Percentiles rank a stretch among this genome's conserved stretches.
Conservation (phyloP, 176 grass and related monocot species). For the Tuctoria greenei region DNA sequence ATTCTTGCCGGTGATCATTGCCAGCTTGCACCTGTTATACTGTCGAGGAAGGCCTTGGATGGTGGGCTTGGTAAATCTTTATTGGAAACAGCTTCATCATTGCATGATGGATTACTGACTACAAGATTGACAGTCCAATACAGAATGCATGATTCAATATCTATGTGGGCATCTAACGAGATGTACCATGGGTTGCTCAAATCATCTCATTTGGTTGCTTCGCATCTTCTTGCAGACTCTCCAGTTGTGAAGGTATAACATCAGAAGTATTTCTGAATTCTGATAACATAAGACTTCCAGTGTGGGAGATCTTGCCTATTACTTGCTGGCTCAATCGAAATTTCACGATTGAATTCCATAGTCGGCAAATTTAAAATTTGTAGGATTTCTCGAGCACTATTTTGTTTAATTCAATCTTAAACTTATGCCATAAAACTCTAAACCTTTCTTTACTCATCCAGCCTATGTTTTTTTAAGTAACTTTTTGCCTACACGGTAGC, state of each 20-base stretch:
- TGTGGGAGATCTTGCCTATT: constrained; percentile 28
- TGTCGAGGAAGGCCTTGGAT: constrained; percentile 78
- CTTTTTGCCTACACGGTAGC: background rate
- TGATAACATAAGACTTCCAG: background rate
- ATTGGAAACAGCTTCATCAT: constrained; percentile 73
- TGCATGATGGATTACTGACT: constrained; percentile 68
- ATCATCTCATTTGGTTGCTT: constrained; percentile 71
- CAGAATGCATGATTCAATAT: constrained; percentile 94
- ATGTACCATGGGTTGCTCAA: constrained; percentile 78
- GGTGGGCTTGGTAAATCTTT: constrained; percentile 94
- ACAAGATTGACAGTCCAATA: constrained; percentile 73
- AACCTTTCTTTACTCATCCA: constrained; percentile 17
- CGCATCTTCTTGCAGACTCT: constrained; percentile 89
- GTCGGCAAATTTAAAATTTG: background rate
- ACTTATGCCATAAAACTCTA: background rate
- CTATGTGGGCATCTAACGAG: constrained; percentile 95
- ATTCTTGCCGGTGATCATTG: constrained; percentile 84
- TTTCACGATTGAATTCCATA: background rate
- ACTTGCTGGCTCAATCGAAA: constrained; percentile 4
- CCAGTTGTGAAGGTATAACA: constrained; percentile 79
- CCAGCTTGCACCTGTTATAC: constrained; percentile 82
- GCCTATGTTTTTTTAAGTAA: background rate
- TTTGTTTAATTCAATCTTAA: constrained; percentile 28
- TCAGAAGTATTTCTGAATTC: too few relatives aligned
- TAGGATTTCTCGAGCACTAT: background rate